Percentiles rank a stretch among this genome's conserved stretches.
These are phyloP conservation scores for Guadua angustifolia DNA, from an alignment of 176 grass and related monocot species.

Conservation along the genomic window DNA sequence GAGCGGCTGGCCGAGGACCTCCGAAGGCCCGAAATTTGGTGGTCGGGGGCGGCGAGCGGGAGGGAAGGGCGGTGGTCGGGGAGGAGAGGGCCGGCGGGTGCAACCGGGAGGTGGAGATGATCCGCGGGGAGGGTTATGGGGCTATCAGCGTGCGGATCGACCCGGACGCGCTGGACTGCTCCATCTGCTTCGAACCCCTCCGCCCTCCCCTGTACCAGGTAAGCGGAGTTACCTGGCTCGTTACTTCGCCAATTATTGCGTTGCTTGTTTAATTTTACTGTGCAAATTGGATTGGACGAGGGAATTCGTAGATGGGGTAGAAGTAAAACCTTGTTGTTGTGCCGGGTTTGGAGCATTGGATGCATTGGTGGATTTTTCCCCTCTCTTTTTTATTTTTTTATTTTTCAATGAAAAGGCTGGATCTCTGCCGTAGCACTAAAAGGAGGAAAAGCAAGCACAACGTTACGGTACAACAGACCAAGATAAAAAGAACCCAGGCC, in stretches of 20 bases:
- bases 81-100: background rate
- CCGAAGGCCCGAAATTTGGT: background rate
- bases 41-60: background rate
- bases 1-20: background rate
- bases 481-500: too few relatives aligned
- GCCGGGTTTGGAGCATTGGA: too few relatives aligned
- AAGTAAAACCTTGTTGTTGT: too few relatives aligned
- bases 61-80: background rate
- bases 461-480: too few relatives aligned
- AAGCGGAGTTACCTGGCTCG: background rate
- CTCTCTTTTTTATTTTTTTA: too few relatives aligned
- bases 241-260: background rate
- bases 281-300: background rate
- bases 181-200: constrained; percentile 75
- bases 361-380: too few relatives aligned
- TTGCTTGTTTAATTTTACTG: background rate
- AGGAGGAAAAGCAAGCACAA: too few relatives aligned
- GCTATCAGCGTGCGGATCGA: constrained; percentile 66
- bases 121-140: constrained; percentile 11
- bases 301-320: background rate
- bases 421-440: too few relatives aligned
- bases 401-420: too few relatives aligned
- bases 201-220: constrained; percentile 81
- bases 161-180: constrained; percentile 71
- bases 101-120: background rate